Conservation (phyloP, 768 basidiomycete genomes). For the Amanita exitialis region DNA sequence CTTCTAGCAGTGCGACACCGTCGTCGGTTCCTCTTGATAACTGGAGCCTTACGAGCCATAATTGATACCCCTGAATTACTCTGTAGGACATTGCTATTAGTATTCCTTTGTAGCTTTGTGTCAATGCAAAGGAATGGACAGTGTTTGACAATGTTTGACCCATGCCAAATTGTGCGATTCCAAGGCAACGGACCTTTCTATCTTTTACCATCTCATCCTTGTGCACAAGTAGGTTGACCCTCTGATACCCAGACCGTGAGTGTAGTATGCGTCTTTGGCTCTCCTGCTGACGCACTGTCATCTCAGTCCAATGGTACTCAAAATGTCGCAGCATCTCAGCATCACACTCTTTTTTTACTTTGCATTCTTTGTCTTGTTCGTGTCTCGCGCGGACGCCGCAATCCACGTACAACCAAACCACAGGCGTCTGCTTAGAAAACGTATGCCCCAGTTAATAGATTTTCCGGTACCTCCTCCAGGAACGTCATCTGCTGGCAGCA, state of each 20-base stretch:
- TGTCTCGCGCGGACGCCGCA: conserved; percentile 35
- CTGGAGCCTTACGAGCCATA: conserved; percentile 79
- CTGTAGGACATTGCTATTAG: conserved; percentile 7
- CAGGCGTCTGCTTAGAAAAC: conserved; percentile 65
- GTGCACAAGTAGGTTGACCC: conserved; percentile 4
- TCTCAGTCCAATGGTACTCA: conserved; percentile 33
- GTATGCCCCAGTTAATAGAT: conserved; percentile 23
- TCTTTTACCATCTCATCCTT: conserved; percentile 2
- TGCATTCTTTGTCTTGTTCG: conserved; percentile 42
- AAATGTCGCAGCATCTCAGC: conserved; percentile 32
- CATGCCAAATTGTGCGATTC: neutral
- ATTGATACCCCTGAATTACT: conserved; percentile 26
- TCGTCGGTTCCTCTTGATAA: conserved; percentile 53
- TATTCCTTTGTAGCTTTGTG: conserved; percentile 6
- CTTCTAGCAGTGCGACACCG: conserved; percentile 51
- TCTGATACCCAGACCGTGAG: neutral
- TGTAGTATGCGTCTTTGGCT: neutral
- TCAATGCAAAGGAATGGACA: neutral
- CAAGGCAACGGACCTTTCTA: conserved; percentile 6
- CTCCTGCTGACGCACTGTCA: neutral
- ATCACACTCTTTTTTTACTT: conserved; percentile 58
- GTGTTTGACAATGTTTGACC: too few relatives aligned
- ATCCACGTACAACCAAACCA: conserved; percentile 38
- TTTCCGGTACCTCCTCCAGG: neutral
- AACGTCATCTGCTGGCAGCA: neutral